Evolutionary conservation across 208 protist species (phyloP).

Genomic region (Trypanosoma avium): DNA sequence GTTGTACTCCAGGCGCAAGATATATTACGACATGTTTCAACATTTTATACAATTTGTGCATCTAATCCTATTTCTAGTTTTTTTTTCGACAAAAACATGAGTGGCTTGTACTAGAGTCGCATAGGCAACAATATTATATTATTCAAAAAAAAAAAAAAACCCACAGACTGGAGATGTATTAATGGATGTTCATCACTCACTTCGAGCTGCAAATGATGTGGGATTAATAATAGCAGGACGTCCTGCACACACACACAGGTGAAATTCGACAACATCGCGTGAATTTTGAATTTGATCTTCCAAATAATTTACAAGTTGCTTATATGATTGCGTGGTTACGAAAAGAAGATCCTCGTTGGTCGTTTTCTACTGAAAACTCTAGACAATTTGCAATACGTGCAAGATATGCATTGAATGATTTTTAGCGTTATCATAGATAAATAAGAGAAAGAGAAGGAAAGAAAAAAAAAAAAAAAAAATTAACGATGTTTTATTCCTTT

Average conservation of each 20-base stretch:
- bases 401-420: constrained; percentile 86
- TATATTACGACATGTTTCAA: constrained; percentile 83
- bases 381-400: constrained; percentile 81
- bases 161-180: constrained; percentile 81
- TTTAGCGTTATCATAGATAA: constrained; percentile 29
- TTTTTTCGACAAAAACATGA: constrained; percentile 89
- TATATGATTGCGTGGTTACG: constrained; percentile 93
- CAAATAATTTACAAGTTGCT: constrained; percentile 81
- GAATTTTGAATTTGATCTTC: constrained; percentile 89
- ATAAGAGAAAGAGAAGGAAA: neutral
- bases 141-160: constrained; percentile 91
- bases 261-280: constrained; percentile 79
- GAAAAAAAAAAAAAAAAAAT: constrained; percentile 1
- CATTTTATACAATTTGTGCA: constrained; percentile 82
- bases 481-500: neutral
- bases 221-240: constrained; percentile 68
- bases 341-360: constrained; percentile 91
- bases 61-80: constrained; percentile 61
- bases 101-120: constrained; percentile 88
- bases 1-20: constrained; percentile 82
- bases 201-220: constrained; percentile 85
- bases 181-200: constrained; percentile 80
- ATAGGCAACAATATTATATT: constrained; percentile 71
- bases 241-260: constrained; percentile 76
- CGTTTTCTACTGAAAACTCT: constrained; percentile 89